Percentiles rank a stretch among this genome's conserved stretches.
These are phyloP conservation scores for Russula foetens DNA, from an alignment of 768 basidiomycete genomes.

Conservation along the genomic window DNA sequence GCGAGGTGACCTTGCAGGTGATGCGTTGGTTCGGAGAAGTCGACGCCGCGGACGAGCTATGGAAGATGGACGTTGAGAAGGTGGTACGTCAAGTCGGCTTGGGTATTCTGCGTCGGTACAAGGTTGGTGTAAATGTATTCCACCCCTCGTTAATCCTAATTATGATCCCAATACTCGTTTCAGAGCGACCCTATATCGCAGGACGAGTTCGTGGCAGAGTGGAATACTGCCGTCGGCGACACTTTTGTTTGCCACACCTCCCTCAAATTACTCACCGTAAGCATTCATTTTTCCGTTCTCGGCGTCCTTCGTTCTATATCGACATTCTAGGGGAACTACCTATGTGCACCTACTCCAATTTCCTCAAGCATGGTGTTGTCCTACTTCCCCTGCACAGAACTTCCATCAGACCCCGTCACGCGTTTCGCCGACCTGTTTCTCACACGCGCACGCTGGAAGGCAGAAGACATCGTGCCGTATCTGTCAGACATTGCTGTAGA, in stretches of 20 bases:
- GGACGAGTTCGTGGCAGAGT: constrained; percentile 50
- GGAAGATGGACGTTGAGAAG: constrained; percentile 56
- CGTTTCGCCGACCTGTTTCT: constrained; percentile 89
- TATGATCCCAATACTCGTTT: background rate
- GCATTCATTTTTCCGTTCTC: constrained; percentile 16
- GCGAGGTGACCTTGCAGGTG: constrained; percentile 54
- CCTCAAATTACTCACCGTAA: constrained; percentile 61
- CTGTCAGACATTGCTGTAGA: constrained; percentile 76
- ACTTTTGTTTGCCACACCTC: constrained; percentile 58
- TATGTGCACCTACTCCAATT: constrained; percentile 35
- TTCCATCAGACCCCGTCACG: constrained; percentile 69
- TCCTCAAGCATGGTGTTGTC: constrained; percentile 36
- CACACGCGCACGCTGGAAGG: constrained; percentile 66
- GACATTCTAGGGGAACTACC: constrained; percentile 60
- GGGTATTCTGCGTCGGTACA: constrained; percentile 57
- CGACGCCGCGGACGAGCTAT: constrained; percentile 30
- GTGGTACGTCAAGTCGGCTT: constrained; percentile 72
- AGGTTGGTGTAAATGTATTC: constrained; percentile 30
- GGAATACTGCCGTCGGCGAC: constrained; percentile 74
- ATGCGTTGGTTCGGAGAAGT: constrained; percentile 78
- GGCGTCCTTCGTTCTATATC: background rate
- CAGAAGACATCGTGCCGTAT: constrained; percentile 76
- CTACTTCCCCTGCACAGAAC: constrained; percentile 68
- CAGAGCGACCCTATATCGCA: constrained; percentile 55
- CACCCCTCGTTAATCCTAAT: background rate